Evolutionary conservation across 1,284 basidiomycete species (phyloP).

Genomic region (Naganishia liquefaciens): DNA sequence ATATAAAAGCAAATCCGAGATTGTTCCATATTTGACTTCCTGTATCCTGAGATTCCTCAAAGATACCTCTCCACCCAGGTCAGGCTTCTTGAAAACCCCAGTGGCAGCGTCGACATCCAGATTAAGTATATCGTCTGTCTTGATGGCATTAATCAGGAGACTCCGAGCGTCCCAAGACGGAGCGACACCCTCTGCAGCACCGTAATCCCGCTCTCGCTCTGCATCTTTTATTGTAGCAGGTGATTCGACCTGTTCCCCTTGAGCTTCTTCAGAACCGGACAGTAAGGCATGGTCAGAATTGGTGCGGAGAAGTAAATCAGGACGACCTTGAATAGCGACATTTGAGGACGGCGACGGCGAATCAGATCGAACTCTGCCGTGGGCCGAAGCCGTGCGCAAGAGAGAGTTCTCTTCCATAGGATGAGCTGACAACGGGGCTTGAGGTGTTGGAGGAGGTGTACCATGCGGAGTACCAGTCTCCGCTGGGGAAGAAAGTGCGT

Average conservation of each 20-base stretch:
- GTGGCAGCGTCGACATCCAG: slow-evolving; percentile 32
- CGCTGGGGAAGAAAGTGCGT: background rate
- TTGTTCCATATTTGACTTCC: slow-evolving; percentile 75
- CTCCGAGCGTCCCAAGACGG: slow-evolving; percentile 5
- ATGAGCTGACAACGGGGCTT: slow-evolving; percentile 30
- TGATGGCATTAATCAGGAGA: slow-evolving; percentile 50
- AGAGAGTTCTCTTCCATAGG: slow-evolving; percentile 29
- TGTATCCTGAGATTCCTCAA: slow-evolving; percentile 54
- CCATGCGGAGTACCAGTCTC: slow-evolving; percentile 16
- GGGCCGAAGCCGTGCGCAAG: slow-evolving; percentile 24
- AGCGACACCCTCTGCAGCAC: background rate
- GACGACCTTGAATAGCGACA: background rate
- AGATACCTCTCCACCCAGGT: slow-evolving; percentile 51
- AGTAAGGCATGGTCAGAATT: slow-evolving; percentile 4
- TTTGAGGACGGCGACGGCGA: slow-evolving; percentile 18
- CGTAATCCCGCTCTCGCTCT: background rate
- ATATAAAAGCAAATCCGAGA: slow-evolving; percentile 87
- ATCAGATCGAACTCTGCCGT: slow-evolving; percentile 18
- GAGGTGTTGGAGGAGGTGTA: slow-evolving; percentile 28
- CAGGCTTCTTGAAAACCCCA: slow-evolving; percentile 42
- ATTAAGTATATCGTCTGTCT: slow-evolving; percentile 51
- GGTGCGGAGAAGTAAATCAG: background rate
- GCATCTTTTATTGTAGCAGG: background rate
- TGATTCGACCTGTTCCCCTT: slow-evolving; percentile 7
- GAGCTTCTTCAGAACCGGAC: slow-evolving; percentile 4